These are phyloP conservation scores for Miscanthus lutarioriparius DNA, from an alignment of 176 grass and related monocot genomes.

Conservation along the genomic window DNA sequence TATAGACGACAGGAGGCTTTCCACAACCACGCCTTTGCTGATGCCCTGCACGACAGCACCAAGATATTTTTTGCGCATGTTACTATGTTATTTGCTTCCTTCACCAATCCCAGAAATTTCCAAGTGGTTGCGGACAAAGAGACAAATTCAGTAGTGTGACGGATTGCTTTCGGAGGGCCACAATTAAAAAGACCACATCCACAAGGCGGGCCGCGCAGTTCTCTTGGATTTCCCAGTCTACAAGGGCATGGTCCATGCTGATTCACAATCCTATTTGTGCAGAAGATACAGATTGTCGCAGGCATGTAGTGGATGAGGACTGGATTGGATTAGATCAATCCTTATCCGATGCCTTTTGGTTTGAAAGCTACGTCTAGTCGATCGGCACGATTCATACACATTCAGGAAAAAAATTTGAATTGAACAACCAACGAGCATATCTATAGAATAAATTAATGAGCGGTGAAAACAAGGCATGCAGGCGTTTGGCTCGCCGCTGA, in stretches of 20 bases:
- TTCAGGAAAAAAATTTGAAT: neutral
- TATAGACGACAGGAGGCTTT: slow-evolving; percentile 67
- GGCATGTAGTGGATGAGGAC: slow-evolving; percentile 50
- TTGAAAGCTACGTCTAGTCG: slow-evolving; percentile 41
- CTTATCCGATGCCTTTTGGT: slow-evolving; percentile 60
- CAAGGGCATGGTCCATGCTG: slow-evolving; percentile 39
- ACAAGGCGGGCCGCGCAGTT: neutral
- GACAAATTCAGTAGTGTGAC: slow-evolving; percentile 16
- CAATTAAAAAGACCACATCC: slow-evolving; percentile 2
- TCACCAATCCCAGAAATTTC: neutral
- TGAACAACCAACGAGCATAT: slow-evolving; percentile 12
- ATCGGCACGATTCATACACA: slow-evolving; percentile 36
- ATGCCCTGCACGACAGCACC: slow-evolving; percentile 63
- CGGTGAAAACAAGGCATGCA: neutral
- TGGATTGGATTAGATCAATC: slow-evolving; percentile 50
- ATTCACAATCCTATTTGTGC: slow-evolving; percentile 47
- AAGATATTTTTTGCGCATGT: slow-evolving; percentile 15
- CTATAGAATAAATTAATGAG: neutral
- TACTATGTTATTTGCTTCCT: neutral
- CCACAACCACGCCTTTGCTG: slow-evolving; percentile 87
- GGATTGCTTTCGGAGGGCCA: slow-evolving; percentile 15
- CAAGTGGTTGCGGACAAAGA: slow-evolving; percentile 9
- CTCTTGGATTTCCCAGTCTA: slow-evolving; percentile 33
- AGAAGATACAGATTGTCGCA: slow-evolving; percentile 43
- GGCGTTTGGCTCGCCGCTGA: slow-evolving; percentile 28